Conservation (phyloP, 2,329 filamentous ascomycete genomes). For the Cladophialophora yegresii region DNA sequence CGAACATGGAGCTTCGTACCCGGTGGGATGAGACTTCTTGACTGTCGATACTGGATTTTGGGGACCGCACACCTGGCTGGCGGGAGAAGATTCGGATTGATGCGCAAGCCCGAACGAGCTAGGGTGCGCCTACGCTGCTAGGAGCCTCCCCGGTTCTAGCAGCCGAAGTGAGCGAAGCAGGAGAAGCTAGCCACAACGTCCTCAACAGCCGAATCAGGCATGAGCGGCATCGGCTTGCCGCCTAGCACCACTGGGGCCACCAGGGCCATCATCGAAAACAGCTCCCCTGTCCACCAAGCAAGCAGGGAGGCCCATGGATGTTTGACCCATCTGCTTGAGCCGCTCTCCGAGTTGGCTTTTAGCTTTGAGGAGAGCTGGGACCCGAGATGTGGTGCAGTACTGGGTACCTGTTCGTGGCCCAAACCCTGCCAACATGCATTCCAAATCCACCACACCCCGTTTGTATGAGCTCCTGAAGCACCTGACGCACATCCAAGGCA, state of each 20-base stretch:
- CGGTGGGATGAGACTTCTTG: slow-evolving; percentile 20
- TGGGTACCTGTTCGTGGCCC: neutral
- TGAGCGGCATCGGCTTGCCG: slow-evolving; percentile 24
- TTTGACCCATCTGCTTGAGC: slow-evolving; percentile 14
- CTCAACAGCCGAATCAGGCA: slow-evolving; percentile 30
- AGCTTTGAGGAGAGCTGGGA: slow-evolving; percentile 3
- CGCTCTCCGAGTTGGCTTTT: slow-evolving; percentile 6
- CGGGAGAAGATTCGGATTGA: slow-evolving; percentile 26
- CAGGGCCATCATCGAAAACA: slow-evolving; percentile 24
- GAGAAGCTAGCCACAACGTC: slow-evolving; percentile 34
- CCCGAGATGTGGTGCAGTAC: neutral
- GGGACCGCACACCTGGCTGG: slow-evolving; percentile 6
- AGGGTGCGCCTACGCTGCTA: slow-evolving; percentile 7
- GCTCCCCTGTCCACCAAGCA: slow-evolving; percentile 21
- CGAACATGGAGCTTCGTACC: slow-evolving; percentile 15
- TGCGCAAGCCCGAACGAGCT: slow-evolving; percentile 25
- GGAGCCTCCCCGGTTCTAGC: slow-evolving; percentile 31
- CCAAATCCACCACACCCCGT: neutral
- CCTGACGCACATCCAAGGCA: neutral
- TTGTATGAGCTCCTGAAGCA: neutral
- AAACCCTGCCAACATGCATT: neutral
- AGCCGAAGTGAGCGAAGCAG: slow-evolving; percentile 34
- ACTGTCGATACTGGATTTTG: slow-evolving; percentile 15
- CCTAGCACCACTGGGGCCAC: slow-evolving; percentile 14
- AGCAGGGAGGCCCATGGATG: slow-evolving; percentile 15